Evolutionary conservation across 164 flowering plant genomes (phyloP), one percentile per base, ranked within the genome.

Genomic region (Macadamia tetraphylla): DNA sequence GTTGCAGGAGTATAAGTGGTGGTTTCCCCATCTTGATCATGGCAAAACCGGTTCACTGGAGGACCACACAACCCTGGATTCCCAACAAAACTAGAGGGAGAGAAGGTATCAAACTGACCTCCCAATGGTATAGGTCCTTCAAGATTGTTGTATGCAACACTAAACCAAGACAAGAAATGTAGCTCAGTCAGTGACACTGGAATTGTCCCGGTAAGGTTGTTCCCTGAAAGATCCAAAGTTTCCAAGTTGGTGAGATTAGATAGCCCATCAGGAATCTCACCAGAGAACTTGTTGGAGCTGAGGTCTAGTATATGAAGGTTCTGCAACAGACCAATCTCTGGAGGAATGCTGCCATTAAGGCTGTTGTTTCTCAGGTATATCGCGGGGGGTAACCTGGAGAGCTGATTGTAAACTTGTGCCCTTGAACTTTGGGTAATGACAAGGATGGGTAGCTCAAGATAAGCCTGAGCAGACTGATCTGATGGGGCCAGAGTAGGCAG

Each of bases 111-210:
- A 53, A 89, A 81, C 69, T 87, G 94, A 53, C 85, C 81, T 35
- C 94, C 90, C 46, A 80, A 23, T 18, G 94, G 91, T 63, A 87
- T 74, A 8, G 73, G 75, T n/a, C 94, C 94, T 49, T 79, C 67
- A 30, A 89, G 90, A 68, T 74, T 62, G 58, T 89, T 89, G 74
- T 78, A 3, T 51, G 91, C 84, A 29, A 87, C 94, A 56, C 74
- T 82, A 63, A 89, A 84, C 8, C 30, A 82, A 49, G 91, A 82
- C 71, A 87, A 60, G 80, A 87, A 89, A 67, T 77, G 74, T 35
- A 89, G 87, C 29, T 59, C 69, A 52, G 64, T 74, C 46, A 87
- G 81, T 3, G 90, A 85, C 53, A 67, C 62, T 14, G 94, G 94
- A 44, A 88, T 88, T 58, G 48, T 62, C 8, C 91, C 94, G 14